phyloP scores from a whole-genome alignment of 2,329 filamentous ascomycete species.

The Penicillium sp. region DNA sequence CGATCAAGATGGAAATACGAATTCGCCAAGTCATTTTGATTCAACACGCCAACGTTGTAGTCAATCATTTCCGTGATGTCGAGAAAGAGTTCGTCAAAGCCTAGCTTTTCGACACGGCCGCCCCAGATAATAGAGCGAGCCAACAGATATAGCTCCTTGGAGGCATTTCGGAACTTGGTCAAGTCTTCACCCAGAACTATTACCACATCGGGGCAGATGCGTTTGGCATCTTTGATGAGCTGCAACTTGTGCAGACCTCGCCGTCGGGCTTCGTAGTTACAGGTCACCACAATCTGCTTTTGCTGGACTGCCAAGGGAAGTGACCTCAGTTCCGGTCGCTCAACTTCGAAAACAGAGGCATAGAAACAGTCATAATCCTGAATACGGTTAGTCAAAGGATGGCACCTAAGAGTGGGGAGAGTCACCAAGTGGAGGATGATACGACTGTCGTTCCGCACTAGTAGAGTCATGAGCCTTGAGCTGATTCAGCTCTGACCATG shows the following conservation, averaged over 20 bases:
- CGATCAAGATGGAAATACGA: conserved; percentile 80
- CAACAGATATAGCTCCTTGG: conserved; percentile 75
- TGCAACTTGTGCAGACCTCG: conserved; percentile 72
- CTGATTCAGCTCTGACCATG: conserved; percentile 11
- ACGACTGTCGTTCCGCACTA: conserved; percentile 58
- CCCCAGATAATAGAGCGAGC: conserved; percentile 76
- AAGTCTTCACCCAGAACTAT: conserved; percentile 86
- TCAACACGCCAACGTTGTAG: conserved; percentile 75
- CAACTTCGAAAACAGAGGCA: conserved; percentile 82
- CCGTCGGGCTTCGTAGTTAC: conserved; percentile 86
- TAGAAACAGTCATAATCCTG: conserved; percentile 75
- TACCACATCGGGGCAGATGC: conserved; percentile 77
- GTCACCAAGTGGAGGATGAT: conserved; percentile 80
- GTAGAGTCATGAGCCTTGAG: conserved; percentile 22
- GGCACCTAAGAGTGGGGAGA: conserved; percentile 7
- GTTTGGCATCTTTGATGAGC: conserved; percentile 77
- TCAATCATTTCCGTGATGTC: conserved; percentile 84
- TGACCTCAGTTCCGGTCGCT: conserved; percentile 69
- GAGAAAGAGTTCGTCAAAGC: conserved; percentile 81
- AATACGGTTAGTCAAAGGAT: neutral
- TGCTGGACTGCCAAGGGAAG: conserved; percentile 82
- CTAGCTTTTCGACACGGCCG: conserved; percentile 72
- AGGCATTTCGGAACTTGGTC: conserved; percentile 79
- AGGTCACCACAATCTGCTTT: conserved; percentile 89
- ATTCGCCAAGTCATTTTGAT: conserved; percentile 59